Evolutionary conservation across 768 basidiomycete species (phyloP).

Genomic region (Pleurotus sapidus): DNA sequence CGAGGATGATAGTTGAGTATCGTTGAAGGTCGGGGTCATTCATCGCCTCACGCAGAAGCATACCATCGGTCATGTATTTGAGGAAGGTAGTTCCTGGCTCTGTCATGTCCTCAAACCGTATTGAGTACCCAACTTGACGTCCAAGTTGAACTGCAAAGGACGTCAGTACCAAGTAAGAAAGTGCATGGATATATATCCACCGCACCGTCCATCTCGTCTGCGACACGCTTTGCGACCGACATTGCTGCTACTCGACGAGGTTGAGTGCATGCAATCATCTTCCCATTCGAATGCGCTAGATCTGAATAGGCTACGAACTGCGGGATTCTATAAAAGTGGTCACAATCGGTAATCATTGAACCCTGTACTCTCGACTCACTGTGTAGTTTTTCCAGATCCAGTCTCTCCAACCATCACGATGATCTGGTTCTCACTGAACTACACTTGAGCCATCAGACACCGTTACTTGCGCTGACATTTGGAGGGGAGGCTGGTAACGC

Average conservation of each 20-base stretch:
- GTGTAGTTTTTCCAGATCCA: conserved; percentile 94
- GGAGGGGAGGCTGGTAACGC: background rate
- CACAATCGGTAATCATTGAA: background rate
- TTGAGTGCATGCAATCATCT: conserved; percentile 95
- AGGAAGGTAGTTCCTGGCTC: conserved; percentile 88
- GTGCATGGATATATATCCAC: too few relatives aligned
- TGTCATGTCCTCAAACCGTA: conserved; percentile 98
- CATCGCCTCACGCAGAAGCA: conserved; percentile 98
- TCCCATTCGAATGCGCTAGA: conserved; percentile 84
- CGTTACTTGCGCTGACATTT: background rate
- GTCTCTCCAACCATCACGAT: conserved; percentile 93
- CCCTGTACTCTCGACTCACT: conserved; percentile 48
- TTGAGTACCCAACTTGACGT: conserved; percentile 94
- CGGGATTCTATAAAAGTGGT: conserved; percentile 65
- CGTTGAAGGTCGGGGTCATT: conserved; percentile 85
- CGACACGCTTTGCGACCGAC: conserved; percentile 97
- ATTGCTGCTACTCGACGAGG: conserved; percentile 96
- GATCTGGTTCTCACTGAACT: conserved; percentile 81
- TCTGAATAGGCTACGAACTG: conserved; percentile 96
- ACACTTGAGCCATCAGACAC: background rate
- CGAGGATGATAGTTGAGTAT: conserved; percentile 97
- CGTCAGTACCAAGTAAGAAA: too few relatives aligned
- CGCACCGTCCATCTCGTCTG: conserved; percentile 98
- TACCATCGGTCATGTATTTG: conserved; percentile 99
- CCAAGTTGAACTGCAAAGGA: conserved; percentile 73